These are phyloP conservation scores for Hymenoscyphus repandus DNA, from an alignment of 2,329 filamentous ascomycete species.

Conservation along the genomic window DNA sequence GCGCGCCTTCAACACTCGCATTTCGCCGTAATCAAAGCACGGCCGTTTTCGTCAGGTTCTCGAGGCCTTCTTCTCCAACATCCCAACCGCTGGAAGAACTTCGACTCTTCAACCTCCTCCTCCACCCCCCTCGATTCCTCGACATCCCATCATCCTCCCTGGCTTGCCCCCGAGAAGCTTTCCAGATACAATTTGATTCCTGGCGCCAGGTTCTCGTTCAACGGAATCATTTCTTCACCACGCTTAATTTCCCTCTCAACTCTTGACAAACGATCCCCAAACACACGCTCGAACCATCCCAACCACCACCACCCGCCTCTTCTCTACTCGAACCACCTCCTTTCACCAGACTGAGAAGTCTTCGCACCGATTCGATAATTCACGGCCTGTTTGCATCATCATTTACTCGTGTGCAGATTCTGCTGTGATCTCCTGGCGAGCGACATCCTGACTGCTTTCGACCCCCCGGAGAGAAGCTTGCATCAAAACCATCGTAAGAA, in stretches of 20 bases:
- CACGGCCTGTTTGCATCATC: constrained; percentile 18
- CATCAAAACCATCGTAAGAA: constrained; percentile 18
- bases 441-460: constrained; percentile 20
- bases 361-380: constrained; percentile 12
- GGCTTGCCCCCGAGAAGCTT: background rate
- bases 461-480: constrained; percentile 8
- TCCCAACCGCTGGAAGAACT: background rate
- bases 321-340: constrained; percentile 4
- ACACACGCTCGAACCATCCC: constrained; percentile 4
- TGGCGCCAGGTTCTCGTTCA: background rate
- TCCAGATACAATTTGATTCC: background rate
- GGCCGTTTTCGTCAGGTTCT: constrained; percentile 12
- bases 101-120: background rate
- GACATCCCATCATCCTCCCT: background rate
- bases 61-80: background rate
- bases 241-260: constrained; percentile 17
- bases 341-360: constrained; percentile 13
- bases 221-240: constrained; percentile 17
- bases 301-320: constrained; percentile 5
- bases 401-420: constrained; percentile 16
- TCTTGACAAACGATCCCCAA: background rate
- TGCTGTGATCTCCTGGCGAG: constrained; percentile 11
- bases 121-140: background rate
- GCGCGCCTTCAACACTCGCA: constrained; percentile 4
- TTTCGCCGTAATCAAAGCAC: constrained; percentile 16